Conservation (phyloP, 2,329 filamentous ascomycete species). For the Scedosporium boydii region DNA sequence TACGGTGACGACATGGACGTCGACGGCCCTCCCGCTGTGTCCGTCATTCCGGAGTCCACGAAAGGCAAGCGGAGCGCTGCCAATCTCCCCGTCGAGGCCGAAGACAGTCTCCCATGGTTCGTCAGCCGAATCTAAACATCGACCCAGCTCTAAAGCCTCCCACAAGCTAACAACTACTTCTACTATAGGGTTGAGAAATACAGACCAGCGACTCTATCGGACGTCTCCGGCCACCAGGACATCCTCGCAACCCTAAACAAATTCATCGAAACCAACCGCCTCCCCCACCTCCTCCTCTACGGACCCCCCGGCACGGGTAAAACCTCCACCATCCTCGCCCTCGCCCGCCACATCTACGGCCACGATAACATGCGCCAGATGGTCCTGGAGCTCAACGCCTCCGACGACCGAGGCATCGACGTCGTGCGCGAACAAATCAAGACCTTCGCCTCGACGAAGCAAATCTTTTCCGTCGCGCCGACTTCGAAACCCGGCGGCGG, state of each 20-base stretch:
- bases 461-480: slow-evolving; percentile 68
- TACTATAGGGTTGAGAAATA: slow-evolving; percentile 84
- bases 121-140: slow-evolving; percentile 9
- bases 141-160: neutral
- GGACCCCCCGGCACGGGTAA: slow-evolving; percentile 95
- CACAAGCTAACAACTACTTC: neutral
- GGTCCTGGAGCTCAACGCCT: slow-evolving; percentile 96
- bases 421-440: slow-evolving; percentile 99
- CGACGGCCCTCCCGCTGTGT: slow-evolving; percentile 33
- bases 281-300: slow-evolving; percentile 93
- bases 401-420: slow-evolving; percentile 94
- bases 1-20: slow-evolving; percentile 50
- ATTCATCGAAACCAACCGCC: slow-evolving; percentile 86
- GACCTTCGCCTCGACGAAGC: slow-evolving; percentile 95
- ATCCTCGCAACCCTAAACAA: slow-evolving; percentile 97
- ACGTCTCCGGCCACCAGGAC: slow-evolving; percentile 94
- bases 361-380: slow-evolving; percentile 90
- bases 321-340: slow-evolving; percentile 89
- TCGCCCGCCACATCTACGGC: slow-evolving; percentile 89
- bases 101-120: slow-evolving; percentile 89
- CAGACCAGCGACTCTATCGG: slow-evolving; percentile 74
- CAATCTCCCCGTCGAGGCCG: slow-evolving; percentile 86
- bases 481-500: slow-evolving; percentile 20
- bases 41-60: slow-evolving; percentile 38
- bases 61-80: slow-evolving; percentile 91